Evolutionary conservation across 164 flowering plant species (phyloP), one percentile per base, ranked within the genome.

Genomic region (Stephania japonica): DNA sequence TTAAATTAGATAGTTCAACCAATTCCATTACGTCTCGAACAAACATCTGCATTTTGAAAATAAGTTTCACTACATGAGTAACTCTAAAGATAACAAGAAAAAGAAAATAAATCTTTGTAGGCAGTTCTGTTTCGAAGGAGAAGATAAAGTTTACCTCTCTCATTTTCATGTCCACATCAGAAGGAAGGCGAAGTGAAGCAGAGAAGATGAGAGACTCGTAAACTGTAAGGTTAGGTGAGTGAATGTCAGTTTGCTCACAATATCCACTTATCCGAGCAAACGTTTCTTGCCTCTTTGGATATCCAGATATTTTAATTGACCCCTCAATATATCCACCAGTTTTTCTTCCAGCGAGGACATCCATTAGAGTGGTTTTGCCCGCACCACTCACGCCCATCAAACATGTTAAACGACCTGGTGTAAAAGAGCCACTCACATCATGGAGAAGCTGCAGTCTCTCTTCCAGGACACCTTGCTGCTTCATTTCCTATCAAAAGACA

Each of bases 301-400:
- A 84, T 19, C 88, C 88, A 38, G 86, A 82, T 49, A 86, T 77
- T 72, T 69, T 79, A 68, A 86, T 84, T 41, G 43, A 77, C 76
- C 86, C 86, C 70, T 84, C 85, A 66, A 78, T 82, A 65, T 81
- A 79, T 18, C 88, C 88, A 65, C 86, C 81, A 42, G 86, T 85
- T 66, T 85, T 85, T 65, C 85, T 75, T 75, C 86, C 88, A 12
- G 86, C 85, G 38, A 85, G 67, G 53, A 85, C 88, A 81, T 85
- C 88, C 88, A 85, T 84, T 74, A 85, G 71, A 21, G 88, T 85
- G 14, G 88, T 85, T 78, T 85, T 84, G 21, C 88, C 88, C 38
- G 88, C 88, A 47, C 86, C 88, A 66, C 86, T 85, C 1, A 85
- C 84, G 42, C 88, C 88, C 67, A 85, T 80, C 49, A 85, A 70